A percentile compares a stretch with the other conserved stretches of the same genome.
Evolutionary conservation across 257 asterid species (phyloP).

Genomic region (Scutellaria minor): DNA sequence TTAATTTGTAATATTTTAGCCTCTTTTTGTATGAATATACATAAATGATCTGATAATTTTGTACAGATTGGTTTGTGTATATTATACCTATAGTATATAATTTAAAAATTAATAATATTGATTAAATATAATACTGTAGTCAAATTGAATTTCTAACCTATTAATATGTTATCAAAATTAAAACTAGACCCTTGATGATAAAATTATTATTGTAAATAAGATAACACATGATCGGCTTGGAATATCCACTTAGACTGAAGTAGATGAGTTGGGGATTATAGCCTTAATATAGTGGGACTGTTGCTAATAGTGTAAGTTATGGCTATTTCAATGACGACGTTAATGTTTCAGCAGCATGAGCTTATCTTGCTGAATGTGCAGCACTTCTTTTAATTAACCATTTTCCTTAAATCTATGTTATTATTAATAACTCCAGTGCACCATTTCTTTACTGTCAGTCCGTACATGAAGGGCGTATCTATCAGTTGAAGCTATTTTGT

Average conservation of each 20-base stretch:
- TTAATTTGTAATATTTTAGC: no score
- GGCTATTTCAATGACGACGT: neutral
- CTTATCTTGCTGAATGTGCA: neutral
- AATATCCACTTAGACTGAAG: neutral
- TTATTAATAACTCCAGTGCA: neutral
- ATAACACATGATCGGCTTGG: neutral
- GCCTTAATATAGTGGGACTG: neutral
- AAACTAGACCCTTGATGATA: neutral
- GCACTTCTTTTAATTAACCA: neutral
- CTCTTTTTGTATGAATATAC: neutral
- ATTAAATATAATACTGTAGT: neutral
- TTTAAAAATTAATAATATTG: neutral
- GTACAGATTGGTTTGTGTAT: neutral
- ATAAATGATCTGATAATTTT: neutral
- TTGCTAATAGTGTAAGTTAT: neutral
- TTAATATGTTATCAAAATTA: neutral
- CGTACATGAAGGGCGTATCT: conserved; percentile 90
- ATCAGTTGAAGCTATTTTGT: conserved; percentile 85
- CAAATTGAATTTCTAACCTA: neutral
- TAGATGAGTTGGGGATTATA: neutral
- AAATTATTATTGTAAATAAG: neutral
- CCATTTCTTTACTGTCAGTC: conserved; percentile 51
- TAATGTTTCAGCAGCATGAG: neutral
- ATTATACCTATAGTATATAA: neutral
- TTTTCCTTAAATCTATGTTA: neutral